These are phyloP conservation scores for Peronospora destructor DNA, from an alignment of 352 stramenopile genomes.

Conservation along the genomic window DNA sequence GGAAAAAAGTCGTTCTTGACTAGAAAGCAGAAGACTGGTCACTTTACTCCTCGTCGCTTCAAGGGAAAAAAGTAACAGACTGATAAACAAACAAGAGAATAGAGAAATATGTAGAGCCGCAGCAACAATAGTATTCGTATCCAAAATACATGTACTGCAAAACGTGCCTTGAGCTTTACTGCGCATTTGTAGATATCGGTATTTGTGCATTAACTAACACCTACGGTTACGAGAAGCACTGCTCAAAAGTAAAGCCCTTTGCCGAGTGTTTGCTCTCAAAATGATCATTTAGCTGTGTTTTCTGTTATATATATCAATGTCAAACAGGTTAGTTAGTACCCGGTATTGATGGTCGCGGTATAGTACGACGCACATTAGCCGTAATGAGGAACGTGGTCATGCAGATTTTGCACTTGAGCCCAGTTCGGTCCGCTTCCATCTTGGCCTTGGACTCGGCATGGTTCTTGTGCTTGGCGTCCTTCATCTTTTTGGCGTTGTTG, in stretches of 20 bases:
- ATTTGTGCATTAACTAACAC: neutral
- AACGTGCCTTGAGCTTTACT: no score
- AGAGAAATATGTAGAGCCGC: neutral
- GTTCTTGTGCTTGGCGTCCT: conserved; percentile 76
- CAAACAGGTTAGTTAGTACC: neutral
- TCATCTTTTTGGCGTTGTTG: conserved; percentile 83
- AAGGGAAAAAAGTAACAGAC: conserved; percentile 23
- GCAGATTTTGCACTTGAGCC: conserved; percentile 86
- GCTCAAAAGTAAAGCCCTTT: conserved; percentile 67
- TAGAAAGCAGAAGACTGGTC: conserved; percentile 37
- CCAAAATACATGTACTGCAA: neutral
- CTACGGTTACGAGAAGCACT: conserved; percentile 48
- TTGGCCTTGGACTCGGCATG: conserved; percentile 73
- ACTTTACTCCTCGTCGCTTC: conserved; percentile 37
- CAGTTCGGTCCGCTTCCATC: conserved; percentile 67
- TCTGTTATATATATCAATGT: conserved; percentile 22
- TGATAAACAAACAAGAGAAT: conserved; percentile 8
- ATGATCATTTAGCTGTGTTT: conserved; percentile 68
- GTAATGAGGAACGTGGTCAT: conserved; percentile 85
- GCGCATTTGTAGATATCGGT: neutral
- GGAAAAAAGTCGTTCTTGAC: conserved; percentile 23
- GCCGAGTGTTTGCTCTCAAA: conserved; percentile 73
- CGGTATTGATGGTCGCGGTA: neutral
- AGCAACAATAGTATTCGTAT: neutral
- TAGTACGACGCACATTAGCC: conserved; percentile 46